Percentiles rank a stretch among this genome's conserved stretches.
Conservation (phyloP, 257 asterid genomes). For the Catharanthus roseus region DNA sequence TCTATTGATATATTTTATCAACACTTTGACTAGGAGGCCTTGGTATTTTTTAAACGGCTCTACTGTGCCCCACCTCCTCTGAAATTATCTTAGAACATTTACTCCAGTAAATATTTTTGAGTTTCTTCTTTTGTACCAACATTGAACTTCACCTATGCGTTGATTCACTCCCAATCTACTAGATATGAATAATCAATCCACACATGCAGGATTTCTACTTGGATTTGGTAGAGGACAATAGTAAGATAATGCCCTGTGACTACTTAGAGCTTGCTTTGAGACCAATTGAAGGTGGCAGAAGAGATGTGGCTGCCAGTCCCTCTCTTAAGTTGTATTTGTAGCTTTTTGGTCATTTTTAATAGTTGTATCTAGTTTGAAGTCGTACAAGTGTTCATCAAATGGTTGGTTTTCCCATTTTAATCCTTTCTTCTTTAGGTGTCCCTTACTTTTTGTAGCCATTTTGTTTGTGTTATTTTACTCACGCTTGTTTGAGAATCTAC, state of each 20-base stretch:
- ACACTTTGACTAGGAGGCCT: neutral
- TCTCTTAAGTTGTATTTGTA: neutral
- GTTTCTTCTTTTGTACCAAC: neutral
- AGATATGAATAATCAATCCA: constrained; percentile 13
- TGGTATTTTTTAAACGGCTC: no score
- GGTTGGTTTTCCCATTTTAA: neutral
- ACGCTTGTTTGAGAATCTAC: no score
- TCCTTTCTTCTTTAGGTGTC: neutral
- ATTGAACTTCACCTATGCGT: neutral
- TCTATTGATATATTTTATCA: no score
- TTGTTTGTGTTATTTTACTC: neutral
- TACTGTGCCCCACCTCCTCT: no score
- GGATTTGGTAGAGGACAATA: constrained; percentile 79
- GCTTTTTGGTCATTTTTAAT: neutral
- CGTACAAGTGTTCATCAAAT: neutral
- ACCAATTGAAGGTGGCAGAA: constrained; percentile 71
- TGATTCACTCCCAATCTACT: neutral
- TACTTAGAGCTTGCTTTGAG: constrained; percentile 91
- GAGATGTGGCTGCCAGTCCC: constrained; percentile 67
- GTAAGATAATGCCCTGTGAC: constrained; percentile 93
- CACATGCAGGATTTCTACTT: constrained; percentile 79
- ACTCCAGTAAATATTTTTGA: no score
- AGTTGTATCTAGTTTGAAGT: neutral
- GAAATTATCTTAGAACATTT: no score
- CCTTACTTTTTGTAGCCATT: neutral